phyloP scores from a whole-genome alignment of 2,329 filamentous ascomycete species.

The Xylariaceae sp. region DNA sequence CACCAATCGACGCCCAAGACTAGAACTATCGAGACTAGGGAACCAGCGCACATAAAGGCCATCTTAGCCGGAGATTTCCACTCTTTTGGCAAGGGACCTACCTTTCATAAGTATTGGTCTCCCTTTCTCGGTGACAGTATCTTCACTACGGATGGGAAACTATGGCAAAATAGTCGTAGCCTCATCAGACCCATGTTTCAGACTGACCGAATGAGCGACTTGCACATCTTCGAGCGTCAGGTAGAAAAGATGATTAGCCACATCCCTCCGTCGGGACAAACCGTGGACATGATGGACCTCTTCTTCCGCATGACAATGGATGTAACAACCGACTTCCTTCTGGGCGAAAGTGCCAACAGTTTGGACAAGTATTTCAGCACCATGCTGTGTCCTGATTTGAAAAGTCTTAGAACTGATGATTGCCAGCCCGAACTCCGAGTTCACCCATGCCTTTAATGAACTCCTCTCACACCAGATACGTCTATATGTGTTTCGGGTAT shows the following conservation, averaged over 20 bases:
- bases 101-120: constrained; percentile 47
- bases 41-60: constrained; percentile 62
- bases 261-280: constrained; percentile 58
- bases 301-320: constrained; percentile 72
- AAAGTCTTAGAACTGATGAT: constrained; percentile 17
- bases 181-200: constrained; percentile 51
- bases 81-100: constrained; percentile 54
- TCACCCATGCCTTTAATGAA: constrained; percentile 71
- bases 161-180: constrained; percentile 57
- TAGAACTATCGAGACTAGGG: constrained; percentile 45
- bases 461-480: constrained; percentile 70
- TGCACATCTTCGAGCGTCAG: constrained; percentile 66
- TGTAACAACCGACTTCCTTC: constrained; percentile 69
- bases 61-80: constrained; percentile 61
- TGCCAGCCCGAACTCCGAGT: constrained; percentile 58
- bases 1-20: constrained; percentile 14
- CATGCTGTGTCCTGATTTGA: not conserved
- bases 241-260: constrained; percentile 61
- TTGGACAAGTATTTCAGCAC: constrained; percentile 46
- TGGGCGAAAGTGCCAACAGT: constrained; percentile 62
- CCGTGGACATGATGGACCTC: constrained; percentile 65
- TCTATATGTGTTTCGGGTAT: constrained; percentile 54
- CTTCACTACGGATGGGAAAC: constrained; percentile 56
- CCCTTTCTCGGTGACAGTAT: constrained; percentile 60
- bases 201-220: constrained; percentile 51